Evolutionary conservation across 768 basidiomycete species (phyloP), one percentile per base, ranked within the genome.

Genomic region (Mycena vitilis): DNA sequence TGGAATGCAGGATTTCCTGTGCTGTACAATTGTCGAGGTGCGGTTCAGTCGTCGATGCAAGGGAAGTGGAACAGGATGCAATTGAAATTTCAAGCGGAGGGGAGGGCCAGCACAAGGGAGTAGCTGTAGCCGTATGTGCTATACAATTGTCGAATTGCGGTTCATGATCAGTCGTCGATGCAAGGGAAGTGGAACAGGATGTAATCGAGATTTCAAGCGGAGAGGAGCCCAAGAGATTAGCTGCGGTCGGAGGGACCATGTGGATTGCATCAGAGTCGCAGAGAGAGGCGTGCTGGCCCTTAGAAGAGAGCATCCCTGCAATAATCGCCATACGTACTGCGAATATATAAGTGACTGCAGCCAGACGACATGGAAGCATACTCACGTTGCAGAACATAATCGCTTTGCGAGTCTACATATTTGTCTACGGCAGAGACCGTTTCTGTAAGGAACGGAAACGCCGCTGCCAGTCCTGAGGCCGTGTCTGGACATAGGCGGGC

Each of bases 281-380:
- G 45, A 10, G 20, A 22, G 53, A 40, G 61, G 5, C 5, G 30
- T 30, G 4, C 37, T 52, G 38, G 38, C 53, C 40, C 45, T 54
- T 30, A 30, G 60, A 44, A 53, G 18, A 42, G 53, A 63, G 56
- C 48, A 53, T 44, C 22, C 12, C 11, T 10, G n/a, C 22, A 42
- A 65, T 18, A 34, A 18, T 38, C n/a, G 64, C 64, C 56, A 65
- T 44, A 44, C 64, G 64, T 22, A 58, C 64, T 65, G 18, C 37
- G 6, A 37, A 5, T 36, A 5, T 36, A 37, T 11, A 8, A 40
- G 60, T 38, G 36, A 51, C 40, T 44, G n/a, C 2, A 38, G 30
- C 30, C 30, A 30, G 30, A 9, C 42, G 18, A 16, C 20, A 40
- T 13, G 15, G 4, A 40, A 56, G 1, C 5, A 18, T 11, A 38